Base-by-base conservation (phyloP, 352 stramenopile species). In the Globisporangium cederbergense region DNA sequence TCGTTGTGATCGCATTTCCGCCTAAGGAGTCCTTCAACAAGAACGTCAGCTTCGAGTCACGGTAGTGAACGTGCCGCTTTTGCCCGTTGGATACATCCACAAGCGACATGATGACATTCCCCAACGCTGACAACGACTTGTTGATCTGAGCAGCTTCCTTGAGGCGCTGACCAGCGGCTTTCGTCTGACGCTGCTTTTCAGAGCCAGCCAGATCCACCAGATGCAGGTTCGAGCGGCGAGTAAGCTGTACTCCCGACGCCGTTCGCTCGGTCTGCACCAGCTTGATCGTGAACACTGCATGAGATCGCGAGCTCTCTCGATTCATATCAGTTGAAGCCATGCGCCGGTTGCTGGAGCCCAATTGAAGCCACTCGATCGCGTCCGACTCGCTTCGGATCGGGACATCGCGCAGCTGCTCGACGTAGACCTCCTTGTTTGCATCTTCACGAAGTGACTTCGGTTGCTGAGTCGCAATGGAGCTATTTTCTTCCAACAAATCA, bases 311-410 rank as follows among this genome's bases (percentile, higher is more conserved):
- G 45, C 89, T 98, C 65, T 97, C 96, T 28, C 88, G 75, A 76
- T 99, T 99, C 97, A 99, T 99, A 38, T 98, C 81, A 0, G 97
- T 99, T 2, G 91, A 89, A 5, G 91, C 97, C 58, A 97, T 98
- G 32, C 95, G 98, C 11, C 97, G 86, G 36, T 91, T 99, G n/a
- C 73, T 73, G 1, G 81, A 83, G 36, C 88, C 88, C 16, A 90
- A 56, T 14, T 91, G 78, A 22, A 96, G 76, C 72, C 84, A 76
- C n/a, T 83, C 78, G 42, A 95, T 77, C 16, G 86, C 86, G 43
- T 93, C 86, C 4, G 74, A 63, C 32, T 86, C 82, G 25, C 72
- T 84, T 3, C 72, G 69, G 60, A 96, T 86, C 34, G 77, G 64
- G 36, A 89, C 78, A 20, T 95, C 79, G 4, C 81, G 72, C 20